Evolutionary conservation across 2,329 filamentous ascomycete genomes (phyloP).

Genomic region (Venturiaceae sp.): DNA sequence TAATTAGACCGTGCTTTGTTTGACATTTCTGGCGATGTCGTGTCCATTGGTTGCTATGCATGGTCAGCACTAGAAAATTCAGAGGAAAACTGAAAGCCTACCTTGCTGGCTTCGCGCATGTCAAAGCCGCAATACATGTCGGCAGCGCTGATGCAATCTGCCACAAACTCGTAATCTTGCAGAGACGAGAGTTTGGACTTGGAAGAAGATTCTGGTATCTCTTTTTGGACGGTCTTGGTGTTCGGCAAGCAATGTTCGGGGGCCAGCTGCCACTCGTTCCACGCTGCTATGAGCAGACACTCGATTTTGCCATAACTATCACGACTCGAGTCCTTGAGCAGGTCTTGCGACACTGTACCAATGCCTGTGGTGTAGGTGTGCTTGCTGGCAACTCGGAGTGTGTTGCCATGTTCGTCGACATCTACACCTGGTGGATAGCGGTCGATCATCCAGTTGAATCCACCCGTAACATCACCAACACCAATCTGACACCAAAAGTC

Average conservation of each 20-base stretch:
- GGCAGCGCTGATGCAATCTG: slow-evolving; percentile 53
- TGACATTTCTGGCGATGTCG: background rate
- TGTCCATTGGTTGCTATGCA: slow-evolving; percentile 6
- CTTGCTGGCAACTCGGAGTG: slow-evolving; percentile 69
- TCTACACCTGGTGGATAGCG: slow-evolving; percentile 66
- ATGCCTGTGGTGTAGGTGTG: slow-evolving; percentile 54
- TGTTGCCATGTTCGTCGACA: slow-evolving; percentile 55
- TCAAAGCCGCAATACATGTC: slow-evolving; percentile 49
- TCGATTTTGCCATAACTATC: background rate
- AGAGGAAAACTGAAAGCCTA: background rate
- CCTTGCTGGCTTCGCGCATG: slow-evolving; percentile 26
- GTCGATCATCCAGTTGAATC: slow-evolving; percentile 81
- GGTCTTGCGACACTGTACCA: background rate
- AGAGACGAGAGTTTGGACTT: background rate
- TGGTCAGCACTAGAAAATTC: too few species aligned
- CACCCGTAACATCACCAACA: slow-evolving; percentile 78
- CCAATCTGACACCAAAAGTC: slow-evolving; percentile 97
- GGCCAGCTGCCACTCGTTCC: slow-evolving; percentile 11
- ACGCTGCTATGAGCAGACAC: slow-evolving; percentile 3
- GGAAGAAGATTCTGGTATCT: background rate
- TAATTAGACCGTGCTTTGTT: slow-evolving; percentile 1
- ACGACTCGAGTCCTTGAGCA: background rate
- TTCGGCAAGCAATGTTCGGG: slow-evolving; percentile 15
- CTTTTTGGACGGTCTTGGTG: background rate
- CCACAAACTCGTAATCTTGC: slow-evolving; percentile 33